Conservation (phyloP, 2,329 filamentous ascomycete species). For the Fusarium sp. region DNA sequence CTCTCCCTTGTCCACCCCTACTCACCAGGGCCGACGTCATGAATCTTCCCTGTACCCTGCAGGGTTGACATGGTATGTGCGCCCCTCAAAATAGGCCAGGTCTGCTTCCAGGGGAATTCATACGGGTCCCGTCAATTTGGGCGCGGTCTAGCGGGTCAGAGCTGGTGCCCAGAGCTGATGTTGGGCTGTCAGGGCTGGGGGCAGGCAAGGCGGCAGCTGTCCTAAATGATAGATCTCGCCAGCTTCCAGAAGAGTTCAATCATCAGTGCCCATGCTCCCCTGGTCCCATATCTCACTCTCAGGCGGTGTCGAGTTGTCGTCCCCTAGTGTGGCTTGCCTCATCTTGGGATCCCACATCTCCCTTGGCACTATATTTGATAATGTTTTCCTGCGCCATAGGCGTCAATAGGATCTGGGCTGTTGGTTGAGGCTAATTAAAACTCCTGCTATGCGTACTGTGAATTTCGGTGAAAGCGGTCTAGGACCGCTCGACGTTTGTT, state of each 20-base stretch:
- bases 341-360: slow-evolving; percentile 30
- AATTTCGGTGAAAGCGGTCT: slow-evolving; percentile 42
- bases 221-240: slow-evolving; percentile 39
- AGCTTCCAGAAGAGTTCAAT: slow-evolving; percentile 39
- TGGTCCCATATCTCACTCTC: slow-evolving; percentile 19
- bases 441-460: slow-evolving; percentile 33
- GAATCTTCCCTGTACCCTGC: slow-evolving; percentile 36
- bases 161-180: slow-evolving; percentile 29
- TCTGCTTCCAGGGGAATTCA: slow-evolving; percentile 27
- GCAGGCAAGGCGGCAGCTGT: slow-evolving; percentile 26
- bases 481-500: slow-evolving; percentile 16
- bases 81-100: slow-evolving; percentile 31
- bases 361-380: slow-evolving; percentile 26
- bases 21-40: slow-evolving; percentile 39
- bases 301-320: slow-evolving; percentile 36
- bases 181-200: slow-evolving; percentile 30
- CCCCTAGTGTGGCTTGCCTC: slow-evolving; percentile 42
- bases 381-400: slow-evolving; percentile 28
- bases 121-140: slow-evolving; percentile 36
- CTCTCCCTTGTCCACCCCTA: slow-evolving; percentile 18
- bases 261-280: slow-evolving; percentile 21
- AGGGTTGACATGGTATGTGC: slow-evolving; percentile 38
- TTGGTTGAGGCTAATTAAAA: slow-evolving; percentile 38
- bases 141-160: slow-evolving; percentile 31
- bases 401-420: slow-evolving; percentile 17